These are phyloP conservation scores for Posidonia oceanica DNA, from an alignment of 116 monocot species.

Conservation along the genomic window DNA sequence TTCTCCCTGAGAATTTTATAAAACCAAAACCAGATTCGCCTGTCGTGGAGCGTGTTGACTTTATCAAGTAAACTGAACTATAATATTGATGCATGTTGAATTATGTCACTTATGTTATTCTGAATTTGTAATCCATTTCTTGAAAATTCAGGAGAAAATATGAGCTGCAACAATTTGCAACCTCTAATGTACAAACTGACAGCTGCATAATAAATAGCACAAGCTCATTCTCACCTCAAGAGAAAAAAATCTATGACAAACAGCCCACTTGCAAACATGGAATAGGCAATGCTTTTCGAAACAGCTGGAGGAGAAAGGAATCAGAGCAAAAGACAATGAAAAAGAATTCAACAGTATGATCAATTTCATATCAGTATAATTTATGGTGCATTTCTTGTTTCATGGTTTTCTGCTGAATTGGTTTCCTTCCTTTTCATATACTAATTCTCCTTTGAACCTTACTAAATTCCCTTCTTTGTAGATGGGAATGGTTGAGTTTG, in stretches of 20 bases:
- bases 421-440: neutral
- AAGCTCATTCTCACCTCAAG: neutral
- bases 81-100: neutral
- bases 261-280: constrained; percentile 39
- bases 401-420: neutral
- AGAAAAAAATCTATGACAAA: constrained; percentile 32
- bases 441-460: neutral
- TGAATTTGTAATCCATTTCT: constrained; percentile 11
- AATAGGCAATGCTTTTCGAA: constrained; percentile 43
- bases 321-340: constrained; percentile 44
- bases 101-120: neutral
- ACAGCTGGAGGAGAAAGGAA: constrained; percentile 76
- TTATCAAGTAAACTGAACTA: constrained; percentile 46
- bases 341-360: constrained; percentile 34
- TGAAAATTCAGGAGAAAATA: constrained; percentile 72
- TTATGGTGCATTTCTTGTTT: neutral
- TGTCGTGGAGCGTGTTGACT: constrained; percentile 70
- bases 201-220: neutral
- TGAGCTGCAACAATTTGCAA: constrained; percentile 61
- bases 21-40: constrained; percentile 63
- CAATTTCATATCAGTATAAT: neutral
- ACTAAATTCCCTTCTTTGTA: constrained; percentile 16
- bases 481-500: constrained; percentile 93
- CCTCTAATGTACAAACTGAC: constrained; percentile 16
- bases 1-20: constrained; percentile 45